These are phyloP conservation scores for Coemansia sp. DNA, from an alignment of 192 early-diverging fungal genomes.

Conservation along the genomic window DNA sequence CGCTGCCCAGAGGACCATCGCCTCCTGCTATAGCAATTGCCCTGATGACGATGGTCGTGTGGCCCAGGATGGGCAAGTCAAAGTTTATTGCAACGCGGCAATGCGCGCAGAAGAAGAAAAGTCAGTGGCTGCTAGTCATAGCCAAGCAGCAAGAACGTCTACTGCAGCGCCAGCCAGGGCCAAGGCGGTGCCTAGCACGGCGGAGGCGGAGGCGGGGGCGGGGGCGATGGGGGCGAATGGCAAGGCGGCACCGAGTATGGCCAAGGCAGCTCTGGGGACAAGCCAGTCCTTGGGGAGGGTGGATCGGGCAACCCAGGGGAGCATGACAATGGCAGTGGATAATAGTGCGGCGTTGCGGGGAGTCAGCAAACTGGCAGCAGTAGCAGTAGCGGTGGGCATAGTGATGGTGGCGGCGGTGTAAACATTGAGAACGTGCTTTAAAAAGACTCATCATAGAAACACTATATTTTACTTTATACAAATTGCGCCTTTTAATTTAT, in stretches of 20 bases:
- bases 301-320: background rate
- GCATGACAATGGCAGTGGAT: background rate
- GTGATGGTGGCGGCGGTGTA: too few relatives aligned
- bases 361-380: background rate
- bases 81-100: conserved; percentile 41
- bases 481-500: too few relatives aligned
- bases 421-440: too few relatives aligned
- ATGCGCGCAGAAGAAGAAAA: conserved; percentile 23
- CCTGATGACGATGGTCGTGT: conserved; percentile 27
- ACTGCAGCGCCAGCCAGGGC: background rate
- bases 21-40: conserved; percentile 49
- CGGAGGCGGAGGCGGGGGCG: background rate
- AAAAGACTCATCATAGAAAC: too few relatives aligned
- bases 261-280: background rate
- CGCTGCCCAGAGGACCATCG: conserved; percentile 42
- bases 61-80: conserved; percentile 39
- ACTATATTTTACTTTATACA: too few relatives aligned
- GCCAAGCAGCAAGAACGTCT: background rate
- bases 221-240: background rate
- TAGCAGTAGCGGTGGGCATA: background rate
- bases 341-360: background rate
- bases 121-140: background rate
- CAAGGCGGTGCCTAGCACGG: background rate
- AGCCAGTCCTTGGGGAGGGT: background rate
- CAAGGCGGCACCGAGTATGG: background rate